Conservation (phyloP, 1,284 basidiomycete species). For the Naganishia liquefaciens region DNA sequence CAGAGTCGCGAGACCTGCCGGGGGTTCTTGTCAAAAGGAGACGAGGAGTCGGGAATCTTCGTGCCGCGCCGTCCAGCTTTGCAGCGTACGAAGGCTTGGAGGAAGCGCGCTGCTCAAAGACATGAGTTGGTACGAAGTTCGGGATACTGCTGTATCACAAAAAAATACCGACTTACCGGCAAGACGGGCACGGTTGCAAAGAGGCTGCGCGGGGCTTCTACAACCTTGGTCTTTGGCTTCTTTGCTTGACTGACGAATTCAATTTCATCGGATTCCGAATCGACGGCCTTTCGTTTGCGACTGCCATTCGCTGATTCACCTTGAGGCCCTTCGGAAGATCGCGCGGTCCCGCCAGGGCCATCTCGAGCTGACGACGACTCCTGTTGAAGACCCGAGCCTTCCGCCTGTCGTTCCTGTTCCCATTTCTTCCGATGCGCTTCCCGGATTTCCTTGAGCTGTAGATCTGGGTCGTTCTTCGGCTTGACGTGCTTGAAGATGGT, state of each 20-base stretch:
- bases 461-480: not conserved
- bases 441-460: conserved; percentile 10
- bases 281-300: conserved; percentile 1
- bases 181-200: not conserved
- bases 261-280: conserved; percentile 3
- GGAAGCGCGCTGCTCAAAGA: not conserved
- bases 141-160: not conserved
- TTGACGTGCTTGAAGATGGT: too few species aligned
- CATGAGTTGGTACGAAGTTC: not conserved
- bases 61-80: not conserved
- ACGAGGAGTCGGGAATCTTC: conserved; percentile 18
- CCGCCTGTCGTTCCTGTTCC: conserved; percentile 12
- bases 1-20: conserved; percentile 1
- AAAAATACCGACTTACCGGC: not conserved
- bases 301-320: not conserved
- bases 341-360: not conserved
- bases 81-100: not conserved
- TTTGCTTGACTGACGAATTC: conserved; percentile 16
- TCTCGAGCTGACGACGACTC: not conserved
- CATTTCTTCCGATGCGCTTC: conserved; percentile 14
- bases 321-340: not conserved
- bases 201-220: not conserved
- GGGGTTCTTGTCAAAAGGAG: conserved; percentile 28
- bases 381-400: not conserved
- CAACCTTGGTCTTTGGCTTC: not conserved